Conservation (phyloP, 495 filamentous ascomycete species). For the Hypoxylon crocopeplum region DNA sequence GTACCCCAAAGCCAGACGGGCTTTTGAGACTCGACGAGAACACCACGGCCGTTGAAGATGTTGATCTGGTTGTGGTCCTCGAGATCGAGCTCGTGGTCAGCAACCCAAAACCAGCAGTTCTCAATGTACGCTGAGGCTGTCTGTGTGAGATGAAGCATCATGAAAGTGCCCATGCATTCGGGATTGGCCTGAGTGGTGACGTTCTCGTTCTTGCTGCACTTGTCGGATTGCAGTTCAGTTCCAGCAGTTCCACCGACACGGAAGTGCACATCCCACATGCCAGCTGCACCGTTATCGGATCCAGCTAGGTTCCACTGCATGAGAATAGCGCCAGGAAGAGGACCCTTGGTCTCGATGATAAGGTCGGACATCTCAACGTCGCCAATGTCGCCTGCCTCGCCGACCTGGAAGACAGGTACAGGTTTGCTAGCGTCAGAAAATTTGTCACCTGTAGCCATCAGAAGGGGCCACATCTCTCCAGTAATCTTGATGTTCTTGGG, state of each 20-base stretch:
- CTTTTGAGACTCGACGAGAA: conserved; percentile 72
- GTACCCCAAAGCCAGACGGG: conserved; percentile 79
- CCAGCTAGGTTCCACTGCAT: conserved; percentile 89
- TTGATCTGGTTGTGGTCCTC: conserved; percentile 81
- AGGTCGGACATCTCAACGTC: conserved; percentile 84
- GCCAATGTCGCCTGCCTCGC: conserved; percentile 78
- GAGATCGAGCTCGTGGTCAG: conserved; percentile 90
- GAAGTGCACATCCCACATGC: conserved; percentile 92
- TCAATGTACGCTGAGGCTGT: conserved; percentile 80
- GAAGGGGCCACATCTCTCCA: conserved; percentile 90
- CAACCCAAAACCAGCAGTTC: conserved; percentile 95
- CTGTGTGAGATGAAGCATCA: conserved; percentile 80
- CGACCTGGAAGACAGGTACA: conserved; percentile 75
- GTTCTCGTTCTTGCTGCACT: conserved; percentile 74
- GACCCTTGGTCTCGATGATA: conserved; percentile 77
- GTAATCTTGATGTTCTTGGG: conserved; percentile 80
- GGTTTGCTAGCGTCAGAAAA: conserved; percentile 79
- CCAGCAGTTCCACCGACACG: conserved; percentile 84
- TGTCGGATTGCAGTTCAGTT: conserved; percentile 78
- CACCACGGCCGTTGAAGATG: conserved; percentile 88
- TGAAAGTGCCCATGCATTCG: conserved; percentile 75
- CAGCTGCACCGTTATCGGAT: conserved; percentile 69
- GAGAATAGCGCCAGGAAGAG: conserved; percentile 85
- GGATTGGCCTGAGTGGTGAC: conserved; percentile 59
- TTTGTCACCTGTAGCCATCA: conserved; percentile 76